Conservation (phyloP, 345 rosid species). For the Gossypium ekmanianum region DNA sequence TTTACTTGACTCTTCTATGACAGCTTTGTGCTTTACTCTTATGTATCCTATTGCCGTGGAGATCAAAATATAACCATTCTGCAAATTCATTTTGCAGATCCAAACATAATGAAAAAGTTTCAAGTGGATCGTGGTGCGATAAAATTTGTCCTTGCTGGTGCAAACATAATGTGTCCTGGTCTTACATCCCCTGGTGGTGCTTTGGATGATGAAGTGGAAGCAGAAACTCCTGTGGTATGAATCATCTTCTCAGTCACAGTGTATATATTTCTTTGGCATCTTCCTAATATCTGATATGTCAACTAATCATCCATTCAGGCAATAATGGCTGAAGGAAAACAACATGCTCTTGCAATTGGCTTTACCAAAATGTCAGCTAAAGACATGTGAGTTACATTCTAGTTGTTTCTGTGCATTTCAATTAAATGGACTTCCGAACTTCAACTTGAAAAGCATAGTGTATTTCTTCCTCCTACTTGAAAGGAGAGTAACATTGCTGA, state of each 20-base stretch:
- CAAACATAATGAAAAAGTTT: slow-evolving; percentile 86
- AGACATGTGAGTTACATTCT: slow-evolving; percentile 70
- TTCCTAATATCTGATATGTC: slow-evolving; percentile 12
- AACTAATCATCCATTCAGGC: slow-evolving; percentile 49
- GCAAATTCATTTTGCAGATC: slow-evolving; percentile 47
- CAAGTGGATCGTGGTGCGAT: slow-evolving; percentile 99
- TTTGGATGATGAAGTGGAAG: slow-evolving; percentile 83
- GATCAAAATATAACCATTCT: slow-evolving; percentile 1
- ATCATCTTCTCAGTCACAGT: not conserved
- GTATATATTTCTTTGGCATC: slow-evolving; percentile 6
- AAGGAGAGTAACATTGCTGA: not conserved
- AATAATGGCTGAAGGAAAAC: slow-evolving; percentile 98
- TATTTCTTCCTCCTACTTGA: not conserved
- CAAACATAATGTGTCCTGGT: slow-evolving; percentile 99
- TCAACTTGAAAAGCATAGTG: not conserved
- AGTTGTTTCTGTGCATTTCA: slow-evolving; percentile 6
- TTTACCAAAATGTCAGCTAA: slow-evolving; percentile 98
- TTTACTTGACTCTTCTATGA: not conserved
- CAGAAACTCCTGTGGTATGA: slow-evolving; percentile 93
- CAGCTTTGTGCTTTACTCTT: not conserved
- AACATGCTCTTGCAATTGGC: slow-evolving; percentile 96
- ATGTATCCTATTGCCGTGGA: not conserved
- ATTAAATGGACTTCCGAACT: not conserved
- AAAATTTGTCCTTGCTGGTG: slow-evolving; percentile 92
- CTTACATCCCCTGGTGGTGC: slow-evolving; percentile 97